Evolutionary conservation across 2,329 filamentous ascomycete species (phyloP), one percentile per base, ranked within the genome.

Genomic region (Onygenales sp.): DNA sequence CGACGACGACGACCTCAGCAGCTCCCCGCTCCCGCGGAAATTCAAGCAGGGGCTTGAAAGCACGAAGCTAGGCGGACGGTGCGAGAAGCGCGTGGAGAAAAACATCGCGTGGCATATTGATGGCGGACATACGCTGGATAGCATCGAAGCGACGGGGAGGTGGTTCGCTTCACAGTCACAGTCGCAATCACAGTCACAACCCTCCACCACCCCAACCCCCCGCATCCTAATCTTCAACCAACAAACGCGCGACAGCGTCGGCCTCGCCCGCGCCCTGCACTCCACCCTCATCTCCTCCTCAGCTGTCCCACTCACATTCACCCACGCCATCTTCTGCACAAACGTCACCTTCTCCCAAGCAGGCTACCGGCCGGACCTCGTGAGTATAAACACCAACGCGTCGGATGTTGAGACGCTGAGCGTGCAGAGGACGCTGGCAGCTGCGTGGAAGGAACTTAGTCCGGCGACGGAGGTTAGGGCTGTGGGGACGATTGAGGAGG

Each of bases 171-270:
- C 70, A 7, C 72, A 76, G 47, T 17, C 17, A 7, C 72, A 76
- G 63, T 78, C n/a, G 60, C 63, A 61, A 61, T 67, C 13, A 3
- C 21, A 27, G 1, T 27, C 21, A 3, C 21, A 67, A 69, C 44
- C 66, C 68, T 9, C n/a, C 46, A 49, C 5, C 32, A 35, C 14
- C 49, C 64, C 63, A 51, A 69, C 74, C 44, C 66, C 72, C 5
- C 74, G 88, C 0, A 75, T 86, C 54, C 73, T 97, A 45, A 78
- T 97, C 47, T 97, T 97, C 76, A 96, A 96, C 69, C 92, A 96
- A 69, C 89, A 95, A 65, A 89, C 89, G 8, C 82, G 90, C 35
- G 84, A 95, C 63, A 87, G 87, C 5, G 72, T 75, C 3, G 74
- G 79, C 13, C 77, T 94, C 1, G 79, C 92, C 2, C 72, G 71